Evolutionary conservation across 2,329 filamentous ascomycete genomes (phyloP), one percentile per base, ranked within the genome.

Genomic region (Shiraia sp.): DNA sequence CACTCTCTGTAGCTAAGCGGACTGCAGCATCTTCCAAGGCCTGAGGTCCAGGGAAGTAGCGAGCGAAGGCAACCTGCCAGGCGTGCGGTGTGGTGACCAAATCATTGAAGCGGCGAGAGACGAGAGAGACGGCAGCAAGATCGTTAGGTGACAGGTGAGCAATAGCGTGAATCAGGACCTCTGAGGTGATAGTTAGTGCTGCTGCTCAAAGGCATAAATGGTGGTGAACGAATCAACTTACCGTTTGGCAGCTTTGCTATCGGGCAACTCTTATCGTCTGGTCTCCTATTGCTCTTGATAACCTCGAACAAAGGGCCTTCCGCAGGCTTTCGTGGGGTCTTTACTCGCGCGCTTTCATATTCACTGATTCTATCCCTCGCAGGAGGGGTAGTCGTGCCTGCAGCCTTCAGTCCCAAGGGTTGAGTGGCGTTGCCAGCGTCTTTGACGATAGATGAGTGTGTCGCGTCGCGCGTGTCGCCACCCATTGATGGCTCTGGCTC

Each of bases 61-160:
- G 89, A 55, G 89, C 81, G 64, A 97, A 97, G 5, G 91, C 92
- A 65, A 90, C 88, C 50, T 90, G 84, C 92, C 92, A 97, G 6
- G 90, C 90, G 71, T 96, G 90, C 12, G 91, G 89, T 1, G 88
- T 92, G 4, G 90, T 96, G 41, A 97, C 87, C 28, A 97, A 77
- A 37, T 80, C 79, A 68, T 95, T 88, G 65, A 97, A 95, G 40
- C 88, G 87, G 60, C 85, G 88, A 24, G 89, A 96, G 22, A 97
- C 90, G 36, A 95, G 79, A 13, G 90, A 86, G 9, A 96, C 86
- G 8, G 86, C 81, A 13, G 86, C 84, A 57, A 97, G 81, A 16
- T 92, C 90, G 49, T 88, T 82, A 8, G 91, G 90, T 36, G 91
- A 86, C 37, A 99, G 77, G 72, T 97, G 88, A 27, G 93, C 96